Evolutionary conservation across 202 grass and related monocot genomes (phyloP).

Genomic region (Tripidium arundinaceum): DNA sequence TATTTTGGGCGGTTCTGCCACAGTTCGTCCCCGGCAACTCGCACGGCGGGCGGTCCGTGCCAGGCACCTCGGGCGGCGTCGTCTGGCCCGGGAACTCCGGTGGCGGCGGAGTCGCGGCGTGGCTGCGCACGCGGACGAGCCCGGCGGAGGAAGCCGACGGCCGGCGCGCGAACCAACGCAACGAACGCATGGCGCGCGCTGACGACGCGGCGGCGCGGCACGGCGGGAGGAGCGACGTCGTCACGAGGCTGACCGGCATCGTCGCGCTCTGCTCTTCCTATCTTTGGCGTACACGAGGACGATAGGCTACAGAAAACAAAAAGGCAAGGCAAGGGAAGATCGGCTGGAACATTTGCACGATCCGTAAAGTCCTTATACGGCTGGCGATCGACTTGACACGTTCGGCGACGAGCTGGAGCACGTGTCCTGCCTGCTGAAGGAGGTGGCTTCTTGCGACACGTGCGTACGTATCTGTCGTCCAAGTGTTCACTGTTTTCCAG

Average conservation of each 20-base stretch:
- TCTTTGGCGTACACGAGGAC: no score
- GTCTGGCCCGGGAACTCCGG: slow-evolving; percentile 7
- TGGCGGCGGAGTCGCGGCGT: slow-evolving; percentile 7
- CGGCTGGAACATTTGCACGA: not conserved
- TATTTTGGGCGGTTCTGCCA: no score
- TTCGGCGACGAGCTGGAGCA: not conserved
- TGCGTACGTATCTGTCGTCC: not conserved
- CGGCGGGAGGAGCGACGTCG: slow-evolving; percentile 2
- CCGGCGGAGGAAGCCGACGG: not conserved
- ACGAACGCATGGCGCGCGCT: not conserved
- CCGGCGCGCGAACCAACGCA: not conserved
- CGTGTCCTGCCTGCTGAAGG: not conserved
- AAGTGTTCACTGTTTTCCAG: not conserved
- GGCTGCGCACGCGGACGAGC: not conserved
- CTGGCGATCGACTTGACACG: not conserved
- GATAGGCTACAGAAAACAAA: no score
- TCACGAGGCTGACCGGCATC: slow-evolving; percentile 27
- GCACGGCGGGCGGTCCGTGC: not conserved
- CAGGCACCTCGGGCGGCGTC: slow-evolving; percentile 20
- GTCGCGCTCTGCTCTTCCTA: not conserved
- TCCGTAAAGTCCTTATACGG: not conserved
- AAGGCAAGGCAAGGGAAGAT: not conserved
- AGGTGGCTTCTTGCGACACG: not conserved
- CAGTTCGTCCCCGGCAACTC: slow-evolving; percentile 5
- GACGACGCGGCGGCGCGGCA: not conserved